Base-by-base conservation (phyloP, 2,329 filamentous ascomycete genomes). In the Fusarium anthophilum region DNA sequence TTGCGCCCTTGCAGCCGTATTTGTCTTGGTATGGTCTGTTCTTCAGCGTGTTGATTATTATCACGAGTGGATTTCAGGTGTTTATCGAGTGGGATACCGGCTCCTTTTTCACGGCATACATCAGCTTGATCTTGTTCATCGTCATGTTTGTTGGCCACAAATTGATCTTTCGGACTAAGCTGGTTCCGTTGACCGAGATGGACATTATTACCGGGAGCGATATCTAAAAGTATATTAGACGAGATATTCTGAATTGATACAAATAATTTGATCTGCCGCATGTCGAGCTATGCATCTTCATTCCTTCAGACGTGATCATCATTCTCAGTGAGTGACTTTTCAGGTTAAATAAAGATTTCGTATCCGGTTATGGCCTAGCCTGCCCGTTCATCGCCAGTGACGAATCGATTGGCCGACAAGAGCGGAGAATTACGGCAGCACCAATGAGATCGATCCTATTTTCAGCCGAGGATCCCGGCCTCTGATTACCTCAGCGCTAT, bases 1-100 rank as follows among this genome's bases (percentile, higher is more conserved):
- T 76, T 56, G 88, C 87, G 4, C 81, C 82, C 0, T 77, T 87
- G 11, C 89, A 91, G 79, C 89, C 93, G 0, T 94, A 91, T 78
- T 89, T 89, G 18, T 88, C 69, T 14, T 75, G 72, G 72, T 70
- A 70, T 22, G 73, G 69, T 8, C 15, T 76, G 12, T 51, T 76
- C 9, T 55, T 76, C 20, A 72, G 70, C 22, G 30, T 56, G 3
- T 32, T 75, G 22, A 73, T 76, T 15, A 76, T 69, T 1, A 18
- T 76, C 6, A 76, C 74, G 12, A 76, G 73, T 14, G 74, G 74
- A 4, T 76, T 76, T 10, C 58, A 73, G 17, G 51, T 76, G 10
- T 76, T 76, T 24, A 51, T 75, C 8, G 51, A 67, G 24, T 76
- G 74, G 74, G 50, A 74, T 28, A 69, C 50, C 3, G 55, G 65